Evolutionary conservation across 2,329 filamentous ascomycete species (phyloP), one percentile per base, ranked within the genome.

Genomic region (Apiospora pterosperma): DNA sequence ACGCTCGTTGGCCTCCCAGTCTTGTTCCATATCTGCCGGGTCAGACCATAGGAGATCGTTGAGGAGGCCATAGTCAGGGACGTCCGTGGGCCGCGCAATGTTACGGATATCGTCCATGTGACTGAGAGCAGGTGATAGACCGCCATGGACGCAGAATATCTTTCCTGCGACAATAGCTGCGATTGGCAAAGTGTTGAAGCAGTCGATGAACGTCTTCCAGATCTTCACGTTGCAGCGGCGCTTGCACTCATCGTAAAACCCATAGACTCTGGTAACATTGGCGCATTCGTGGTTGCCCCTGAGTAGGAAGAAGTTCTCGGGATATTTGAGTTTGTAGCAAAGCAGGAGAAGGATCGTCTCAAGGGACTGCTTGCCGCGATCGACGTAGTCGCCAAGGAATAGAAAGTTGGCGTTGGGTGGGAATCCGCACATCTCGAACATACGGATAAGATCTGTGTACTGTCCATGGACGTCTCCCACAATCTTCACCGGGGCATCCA

Each of bases 71-170:
- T 97, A 98, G 75, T 99, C 96, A 7, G 96, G 96, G 23, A 99
- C 96, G 75, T 99, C 96, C 1, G 96, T 99, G 12, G 96, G 96
- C 64, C 96, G 89, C 61, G 92, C 92, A 78, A 99, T 98, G 75
- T 96, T 92, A 70, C 96, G 90, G 71, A 99, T 99, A 76, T 99
- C 95, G 73, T 98, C 96, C 96, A 99, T 99, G 73, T 98, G 94
- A 63, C 91, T 90, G 61, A 99, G 84, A 59, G 92, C 94, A 1
- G 96, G 96, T 14, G 94, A 97, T 25, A 99, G 83, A 16, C 96
- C 96, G 61, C 96, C 96, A 74, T 99, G 96, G 19, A 98, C 95
- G 74, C 94, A 97, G 77, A 97, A 98, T 65, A 98, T 98, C 82
- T 98, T 98, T 69, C 92, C 93, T 2, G 94, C 95, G 41, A 98